Percentiles rank a stretch among this genome's conserved stretches.
phyloP scores from a whole-genome alignment of 2,329 filamentous ascomycete species.

The Dryadomyces sulphureus region DNA sequence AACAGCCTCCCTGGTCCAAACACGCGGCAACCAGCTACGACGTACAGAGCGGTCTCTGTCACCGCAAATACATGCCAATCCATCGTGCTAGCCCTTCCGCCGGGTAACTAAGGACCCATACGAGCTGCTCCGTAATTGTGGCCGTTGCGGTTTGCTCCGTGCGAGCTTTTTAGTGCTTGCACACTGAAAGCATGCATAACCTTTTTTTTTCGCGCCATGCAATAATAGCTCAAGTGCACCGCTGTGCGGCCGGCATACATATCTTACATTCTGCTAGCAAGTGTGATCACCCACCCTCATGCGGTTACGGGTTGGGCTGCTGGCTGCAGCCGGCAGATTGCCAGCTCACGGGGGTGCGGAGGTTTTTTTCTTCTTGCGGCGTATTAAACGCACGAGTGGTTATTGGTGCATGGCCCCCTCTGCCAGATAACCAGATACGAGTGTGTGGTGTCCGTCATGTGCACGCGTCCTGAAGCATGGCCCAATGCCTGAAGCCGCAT shows the following conservation, averaged over 20 bases:
- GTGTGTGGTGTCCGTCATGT: neutral
- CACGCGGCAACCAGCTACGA: neutral
- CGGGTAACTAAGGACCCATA: neutral
- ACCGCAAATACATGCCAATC: neutral
- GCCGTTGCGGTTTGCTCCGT: neutral
- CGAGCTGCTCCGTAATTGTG: neutral
- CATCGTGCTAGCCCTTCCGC: neutral
- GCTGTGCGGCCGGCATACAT: no score
- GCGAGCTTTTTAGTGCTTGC: neutral
- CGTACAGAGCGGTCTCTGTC: neutral
- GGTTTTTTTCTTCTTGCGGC: no score
- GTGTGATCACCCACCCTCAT: neutral
- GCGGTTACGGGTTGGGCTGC: neutral
- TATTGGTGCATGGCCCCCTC: neutral
- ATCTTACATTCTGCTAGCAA: neutral
- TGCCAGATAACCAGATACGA: neutral
- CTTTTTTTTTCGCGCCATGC: neutral
- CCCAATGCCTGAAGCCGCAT: neutral
- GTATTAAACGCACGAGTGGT: no score
- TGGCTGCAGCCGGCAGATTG: neutral
- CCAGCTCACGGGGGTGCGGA: neutral
- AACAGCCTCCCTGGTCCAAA: neutral
- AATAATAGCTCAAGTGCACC: no score
- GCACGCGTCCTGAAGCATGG: neutral
- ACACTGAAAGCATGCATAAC: neutral